These are phyloP conservation scores for Ustilago tritici DNA, from an alignment of 1,284 basidiomycete genomes.

Conservation along the genomic window DNA sequence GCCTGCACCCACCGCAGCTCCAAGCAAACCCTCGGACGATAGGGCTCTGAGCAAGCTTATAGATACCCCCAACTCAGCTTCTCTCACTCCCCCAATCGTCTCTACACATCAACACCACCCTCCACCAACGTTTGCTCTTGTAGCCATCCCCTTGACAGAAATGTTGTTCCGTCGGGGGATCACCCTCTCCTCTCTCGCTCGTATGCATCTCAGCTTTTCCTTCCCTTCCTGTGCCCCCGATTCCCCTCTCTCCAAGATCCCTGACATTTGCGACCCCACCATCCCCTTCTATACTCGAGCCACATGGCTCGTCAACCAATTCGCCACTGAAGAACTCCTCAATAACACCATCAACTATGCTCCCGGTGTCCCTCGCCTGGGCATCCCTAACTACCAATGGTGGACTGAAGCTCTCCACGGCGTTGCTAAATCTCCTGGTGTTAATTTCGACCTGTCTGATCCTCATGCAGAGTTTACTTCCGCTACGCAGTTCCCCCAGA, in stretches of 20 bases:
- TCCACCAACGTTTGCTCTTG: not conserved
- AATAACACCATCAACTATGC: conserved; percentile 41
- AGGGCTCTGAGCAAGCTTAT: no score
- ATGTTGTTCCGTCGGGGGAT: conserved; percentile 26
- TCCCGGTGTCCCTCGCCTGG: conserved; percentile 20
- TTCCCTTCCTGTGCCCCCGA: conserved; percentile 21
- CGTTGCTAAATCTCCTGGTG: conserved; percentile 22
- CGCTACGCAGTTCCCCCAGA: conserved; percentile 32
- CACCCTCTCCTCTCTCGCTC: conserved; percentile 29
- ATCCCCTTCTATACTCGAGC: conserved; percentile 30
- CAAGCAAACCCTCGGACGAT: no score
- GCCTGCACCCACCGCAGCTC: no score
- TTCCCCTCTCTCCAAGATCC: conserved; percentile 15
- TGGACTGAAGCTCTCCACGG: conserved; percentile 39
- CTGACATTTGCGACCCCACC: conserved; percentile 21
- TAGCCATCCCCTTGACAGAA: not conserved
- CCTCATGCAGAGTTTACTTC: conserved; percentile 6
- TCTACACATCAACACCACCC: not conserved
- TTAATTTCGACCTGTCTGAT: conserved; percentile 18
- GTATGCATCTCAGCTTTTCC: conserved; percentile 26
- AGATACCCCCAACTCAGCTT: not conserved
- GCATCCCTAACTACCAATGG: conserved; percentile 34
- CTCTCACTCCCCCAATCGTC: not conserved
- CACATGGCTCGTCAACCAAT: conserved; percentile 18
- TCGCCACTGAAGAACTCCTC: conserved; percentile 28